Base-by-base conservation (phyloP, 768 basidiomycete genomes). In the Boletus tylopilopsis region DNA sequence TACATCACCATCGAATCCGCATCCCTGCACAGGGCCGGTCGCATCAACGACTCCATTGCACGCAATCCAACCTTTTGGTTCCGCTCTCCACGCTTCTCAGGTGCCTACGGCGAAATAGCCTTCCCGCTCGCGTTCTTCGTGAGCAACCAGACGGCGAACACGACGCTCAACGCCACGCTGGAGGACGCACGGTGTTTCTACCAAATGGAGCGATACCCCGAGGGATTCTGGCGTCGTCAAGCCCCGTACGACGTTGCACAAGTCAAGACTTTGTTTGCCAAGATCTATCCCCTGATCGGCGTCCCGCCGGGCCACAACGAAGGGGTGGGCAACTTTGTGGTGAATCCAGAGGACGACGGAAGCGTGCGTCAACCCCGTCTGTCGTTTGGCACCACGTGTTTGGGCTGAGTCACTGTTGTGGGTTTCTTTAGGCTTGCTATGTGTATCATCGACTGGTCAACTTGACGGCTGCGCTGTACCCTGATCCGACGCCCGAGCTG, bases 1-100 rank as follows among this genome's bases (percentile, higher is more conserved):
- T n/a, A 37, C 36, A 48, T 64, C 36, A 63, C 61, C 4, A 4
- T 64, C 22, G 53, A 64, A 42, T 64, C 62, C 2, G 47, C 59
- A 21, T 32, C 59, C 11, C 25, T 63, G 24, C 51, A 63, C 33
- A 63, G 61, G n/a, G 24, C 36, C 2, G 42, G 43, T 2, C 59
- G 61, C 13, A 63, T 63, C 39, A 64, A 58, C 24, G 53, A 64
- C 41, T 63, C 61, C 21, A 64, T 63, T 18, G 56, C 61, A 8
- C 45, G 42, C 35, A 63, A 63, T 38, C 61, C 61, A 0, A 58
- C 56, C 0, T 63, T 63, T 32, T 48, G 24, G 43, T 61, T 64
- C 15, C 51, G 53, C 3, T 54, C 53, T 10, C 58, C 58, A 0
- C 53, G 61, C 9, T 64, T 11, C 41, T 33, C 56, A 1, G 54